Base-by-base conservation (phyloP, 78 protist genomes). In the Dictyostelium citrinum region DNA sequence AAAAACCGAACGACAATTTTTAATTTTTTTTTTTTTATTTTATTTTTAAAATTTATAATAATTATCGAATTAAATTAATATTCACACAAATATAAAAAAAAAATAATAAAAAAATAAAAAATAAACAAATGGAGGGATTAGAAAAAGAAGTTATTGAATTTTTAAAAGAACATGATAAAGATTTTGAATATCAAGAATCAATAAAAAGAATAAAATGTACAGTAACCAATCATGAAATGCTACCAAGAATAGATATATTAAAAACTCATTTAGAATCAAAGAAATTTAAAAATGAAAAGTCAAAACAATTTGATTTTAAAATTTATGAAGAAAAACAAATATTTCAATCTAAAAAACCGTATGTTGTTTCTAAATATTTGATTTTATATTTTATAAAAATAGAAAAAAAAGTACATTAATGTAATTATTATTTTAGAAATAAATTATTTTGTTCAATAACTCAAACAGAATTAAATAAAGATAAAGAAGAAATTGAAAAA, bases 181-280 rank as follows among this genome's bases (percentile, higher is more conserved):
- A 78, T 49, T 88, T 88, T 78, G 81, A 37, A 27, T 77, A 31
- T 64, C 37, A 58, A 35, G 74, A 55, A 46, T 39, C 79, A 14
- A 77, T 3, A 6, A 86, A 86, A 55, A 86, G 83, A 86, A 71
- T 86, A 20, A 88, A 68, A 78, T 88, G 93, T 35, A 82, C 46
- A 33, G 16, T 27, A 14, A 88, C 93, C 6, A 88, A 88, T 0
- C 93, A 88, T 46, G 93, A 88, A 82, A 88, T 88, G 75, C n/a
- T 46, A 5, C 20, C 51, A 29, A 88, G 37, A 35, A 29, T 88
- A 7, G 85, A 88, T 33, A 35, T 45, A 7, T 45, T 88, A 45
- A 45, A 88, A 45, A 39, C 4, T 37, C 93, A 88, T 16, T 88
- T 88, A 39, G 35, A 27, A 31, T 88, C 93, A 88, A 88, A 88